Base-by-base conservation (phyloP, 768 basidiomycete species). In the Serendipita sp. region DNA sequence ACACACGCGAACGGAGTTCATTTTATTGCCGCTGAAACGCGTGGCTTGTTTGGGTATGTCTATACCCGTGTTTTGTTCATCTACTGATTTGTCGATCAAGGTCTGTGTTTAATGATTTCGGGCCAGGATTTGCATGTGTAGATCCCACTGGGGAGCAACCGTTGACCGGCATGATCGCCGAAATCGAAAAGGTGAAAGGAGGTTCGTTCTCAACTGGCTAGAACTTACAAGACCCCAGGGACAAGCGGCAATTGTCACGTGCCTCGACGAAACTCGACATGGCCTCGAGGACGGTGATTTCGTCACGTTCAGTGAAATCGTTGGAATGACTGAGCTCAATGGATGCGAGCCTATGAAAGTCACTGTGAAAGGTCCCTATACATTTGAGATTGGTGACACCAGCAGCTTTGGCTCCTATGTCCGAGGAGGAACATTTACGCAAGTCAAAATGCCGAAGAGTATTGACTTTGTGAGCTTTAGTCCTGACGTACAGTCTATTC, bases 231-330 rank as follows among this genome's bases (percentile, higher is more conserved):
- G 48, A 34, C 38, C 35, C n/a, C 66, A 95, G 91, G 87, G 85
- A 66, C 78, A 80, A 51, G 92, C 96, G 63, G 94, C 88, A n/a
- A 75, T 98, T 23, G 95, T 98, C 4, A 96, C 95, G 10, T 96
- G 93, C 73, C 77, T 97, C 66, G 96, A 99, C 69, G 96, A 99
- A 77, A 88, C 95, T 10, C 83, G 96, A 66, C 96, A 98, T 73
- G 96, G 96, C 18, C 81, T 99, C n/a, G 93, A 97, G 73, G 96
- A 98, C 73, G 96, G 96, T 15, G 92, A 98, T 72, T 98, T 86
- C 70, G 94, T 98, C 28, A 94, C 96, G 3, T 98, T 99, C 77
- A 81, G 83, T 16, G 96, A 99, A 76, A 85, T 99, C 30, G 87
- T 94, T 74, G 96, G 96, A 41, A 95, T 96, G 91, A 79, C 81